Conservation (phyloP, 352 stramenopile genomes). For the Phytophthora rubi region DNA sequence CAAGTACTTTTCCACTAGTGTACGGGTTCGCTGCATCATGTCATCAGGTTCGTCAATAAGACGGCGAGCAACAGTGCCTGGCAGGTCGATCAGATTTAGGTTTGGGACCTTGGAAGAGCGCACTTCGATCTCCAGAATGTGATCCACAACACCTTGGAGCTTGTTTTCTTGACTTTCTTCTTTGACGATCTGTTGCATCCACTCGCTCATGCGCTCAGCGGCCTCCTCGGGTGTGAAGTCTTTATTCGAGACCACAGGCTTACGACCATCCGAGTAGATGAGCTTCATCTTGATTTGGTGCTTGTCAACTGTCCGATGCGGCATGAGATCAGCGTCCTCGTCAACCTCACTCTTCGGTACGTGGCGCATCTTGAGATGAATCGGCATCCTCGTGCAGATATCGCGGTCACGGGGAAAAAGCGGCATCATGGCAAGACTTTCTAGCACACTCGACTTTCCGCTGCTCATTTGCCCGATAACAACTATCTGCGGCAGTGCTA, state of each 20-base stretch:
- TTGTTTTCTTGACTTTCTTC: conserved; percentile 22
- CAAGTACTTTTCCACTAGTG: conserved; percentile 48
- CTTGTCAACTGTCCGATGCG: conserved; percentile 7
- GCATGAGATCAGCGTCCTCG: conserved; percentile 34
- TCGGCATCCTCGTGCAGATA: conserved; percentile 45
- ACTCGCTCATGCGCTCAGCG: conserved; percentile 32
- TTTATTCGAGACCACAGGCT: conserved; percentile 29
- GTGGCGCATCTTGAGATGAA: conserved; percentile 49
- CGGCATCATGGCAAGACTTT: conserved; percentile 54
- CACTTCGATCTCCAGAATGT: conserved; percentile 52
- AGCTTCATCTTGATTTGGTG: conserved; percentile 40
- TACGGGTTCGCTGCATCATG: conserved; percentile 49
- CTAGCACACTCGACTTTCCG: conserved; percentile 58
- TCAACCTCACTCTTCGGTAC: conserved; percentile 13
- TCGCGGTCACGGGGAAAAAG: conserved; percentile 48
- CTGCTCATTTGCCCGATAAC: conserved; percentile 52
- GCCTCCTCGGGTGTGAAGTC: conserved; percentile 29
- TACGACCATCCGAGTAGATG: conserved; percentile 38
- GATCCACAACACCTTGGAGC: conserved; percentile 36
- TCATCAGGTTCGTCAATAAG: conserved; percentile 41
- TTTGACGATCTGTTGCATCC: conserved; percentile 48
- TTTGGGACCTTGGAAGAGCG: conserved; percentile 44
- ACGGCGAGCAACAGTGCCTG: conserved; percentile 44
- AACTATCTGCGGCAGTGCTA: conserved; percentile 45
- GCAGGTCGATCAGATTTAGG: conserved; percentile 52